Base-by-base conservation (phyloP, 345 rosid species). In the Mallotus nudiflorus region DNA sequence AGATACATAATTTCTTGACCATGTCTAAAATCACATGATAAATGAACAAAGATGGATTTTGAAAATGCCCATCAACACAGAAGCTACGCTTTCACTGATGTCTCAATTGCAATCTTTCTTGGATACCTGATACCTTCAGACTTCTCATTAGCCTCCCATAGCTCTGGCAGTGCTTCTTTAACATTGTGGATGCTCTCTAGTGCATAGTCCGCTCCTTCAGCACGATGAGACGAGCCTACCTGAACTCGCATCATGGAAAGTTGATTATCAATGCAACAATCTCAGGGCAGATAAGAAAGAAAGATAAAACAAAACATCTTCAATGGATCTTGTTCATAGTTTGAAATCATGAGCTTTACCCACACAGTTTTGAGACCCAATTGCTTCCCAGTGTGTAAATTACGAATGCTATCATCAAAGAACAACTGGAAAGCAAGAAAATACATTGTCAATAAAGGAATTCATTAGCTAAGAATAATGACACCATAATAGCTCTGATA, bases 131-230 rank as follows among this genome's bases (percentile, higher is more conserved):
- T 61, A 44, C 80, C 83, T 70, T 82, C 90, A 27, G 87, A 78
- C 70, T 82, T 70, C 25, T 85, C 86, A 44, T 1, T 29, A 6
- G 75, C 84, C 33, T 70, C 84, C 97, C 97, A 86, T 27, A 94
- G 81, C 74, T 86, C 95, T 6, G 90, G 93, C 67, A 91, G 59
- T 59, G 96, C 92, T 57, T 91, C 97, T 81, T 80, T 86, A 42
- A 91, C 86, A 68, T 89, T 87, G 86, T 89, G 94, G 74, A 94
- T 86, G 83, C 85, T 91, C 79, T 87, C 91, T 33, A 92, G 75
- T 9, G 87, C 94, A 69, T 77, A 86, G 75, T 92, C 98, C 28
- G 87, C 92, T 6, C 74, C 88, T 74, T 88, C 80, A 48, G 73
- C 70, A 73, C 87, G 84, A 58, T 77, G 87, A 18, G 96, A 87